Percentiles rank a stretch among this genome's conserved stretches.
These are phyloP conservation scores for Cnidoscolus chayamansa DNA, from an alignment of 441 rosid genomes.

Conservation along the genomic window DNA sequence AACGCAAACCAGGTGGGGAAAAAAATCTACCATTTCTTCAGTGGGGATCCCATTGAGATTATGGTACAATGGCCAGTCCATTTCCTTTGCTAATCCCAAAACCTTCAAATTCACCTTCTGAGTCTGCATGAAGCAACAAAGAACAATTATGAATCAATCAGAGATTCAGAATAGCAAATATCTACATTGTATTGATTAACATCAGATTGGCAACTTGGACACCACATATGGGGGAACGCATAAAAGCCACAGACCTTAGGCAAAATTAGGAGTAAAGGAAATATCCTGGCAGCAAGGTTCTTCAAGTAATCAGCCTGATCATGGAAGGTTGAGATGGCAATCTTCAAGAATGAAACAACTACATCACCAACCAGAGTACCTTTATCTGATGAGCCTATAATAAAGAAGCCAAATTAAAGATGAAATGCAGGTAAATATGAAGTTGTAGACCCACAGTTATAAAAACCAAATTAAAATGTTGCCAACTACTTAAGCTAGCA, in stretches of 20 bases:
- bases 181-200: background rate
- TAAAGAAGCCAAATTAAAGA: slow-evolving; percentile 17
- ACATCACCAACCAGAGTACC: slow-evolving; percentile 53
- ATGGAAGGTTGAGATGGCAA: slow-evolving; percentile 46
- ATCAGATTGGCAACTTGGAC: slow-evolving; percentile 1
- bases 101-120: slow-evolving; percentile 55
- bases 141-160: slow-evolving; percentile 15
- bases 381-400: slow-evolving; percentile 58
- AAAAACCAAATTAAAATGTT: background rate
- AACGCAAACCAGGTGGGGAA: background rate
- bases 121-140: slow-evolving; percentile 50
- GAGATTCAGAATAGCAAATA: background rate
- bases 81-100: slow-evolving; percentile 56
- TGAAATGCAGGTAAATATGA: background rate
- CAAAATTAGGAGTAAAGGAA: slow-evolving; percentile 69
- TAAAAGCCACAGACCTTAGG: slow-evolving; percentile 49
- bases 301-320: slow-evolving; percentile 40
- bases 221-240: background rate
- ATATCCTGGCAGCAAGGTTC: slow-evolving; percentile 69
- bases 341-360: slow-evolving; percentile 50
- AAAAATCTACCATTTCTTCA: slow-evolving; percentile 47
- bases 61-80: slow-evolving; percentile 63
- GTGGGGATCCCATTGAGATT: slow-evolving; percentile 43
- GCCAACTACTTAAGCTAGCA: background rate
- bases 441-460: background rate